Percentiles rank a stretch among this genome's conserved stretches.
Conservation (phyloP, 371 early-diverging fungal genomes). For the Rhizopus delemar region DNA sequence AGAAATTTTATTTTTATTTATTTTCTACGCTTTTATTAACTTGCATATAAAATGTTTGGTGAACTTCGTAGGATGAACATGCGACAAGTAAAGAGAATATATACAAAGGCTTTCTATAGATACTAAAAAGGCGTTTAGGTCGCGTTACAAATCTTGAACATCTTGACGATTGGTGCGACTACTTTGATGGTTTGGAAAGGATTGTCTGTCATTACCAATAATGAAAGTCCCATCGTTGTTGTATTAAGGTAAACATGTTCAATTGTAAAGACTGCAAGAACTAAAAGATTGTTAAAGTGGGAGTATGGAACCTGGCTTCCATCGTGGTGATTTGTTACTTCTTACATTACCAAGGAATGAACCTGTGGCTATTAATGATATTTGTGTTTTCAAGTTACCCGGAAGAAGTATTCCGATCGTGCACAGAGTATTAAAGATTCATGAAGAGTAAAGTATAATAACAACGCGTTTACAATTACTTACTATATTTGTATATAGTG, state of each 20-base stretch:
- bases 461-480: neutral
- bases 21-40: neutral
- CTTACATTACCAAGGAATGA: conserved; percentile 67
- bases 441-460: conserved; percentile 63
- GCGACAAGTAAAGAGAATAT: conserved; percentile 35
- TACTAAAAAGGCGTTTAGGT: conserved; percentile 32
- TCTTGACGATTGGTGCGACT: conserved; percentile 81
- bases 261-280: neutral
- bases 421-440: conserved; percentile 93
- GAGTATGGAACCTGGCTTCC: conserved; percentile 99
- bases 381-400: conserved; percentile 93
- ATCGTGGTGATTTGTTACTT: conserved; percentile 96
- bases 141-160: conserved; percentile 75
- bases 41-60: conserved; percentile 36
- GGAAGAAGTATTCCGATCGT: conserved; percentile 97
- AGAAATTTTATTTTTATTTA: neutral
- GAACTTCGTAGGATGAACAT: conserved; percentile 53
- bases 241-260: conserved; percentile 71
- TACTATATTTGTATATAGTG: conserved; percentile 36
- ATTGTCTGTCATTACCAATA: conserved; percentile 82
- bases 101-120: neutral
- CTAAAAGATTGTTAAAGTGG: conserved; percentile 63
- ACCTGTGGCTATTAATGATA: conserved; percentile 90
- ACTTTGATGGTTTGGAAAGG: conserved; percentile 99
- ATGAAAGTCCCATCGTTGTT: conserved; percentile 98